These are phyloP conservation scores for Tylopilus vinaceipallidus DNA, from an alignment of 768 basidiomycete genomes.

Conservation along the genomic window DNA sequence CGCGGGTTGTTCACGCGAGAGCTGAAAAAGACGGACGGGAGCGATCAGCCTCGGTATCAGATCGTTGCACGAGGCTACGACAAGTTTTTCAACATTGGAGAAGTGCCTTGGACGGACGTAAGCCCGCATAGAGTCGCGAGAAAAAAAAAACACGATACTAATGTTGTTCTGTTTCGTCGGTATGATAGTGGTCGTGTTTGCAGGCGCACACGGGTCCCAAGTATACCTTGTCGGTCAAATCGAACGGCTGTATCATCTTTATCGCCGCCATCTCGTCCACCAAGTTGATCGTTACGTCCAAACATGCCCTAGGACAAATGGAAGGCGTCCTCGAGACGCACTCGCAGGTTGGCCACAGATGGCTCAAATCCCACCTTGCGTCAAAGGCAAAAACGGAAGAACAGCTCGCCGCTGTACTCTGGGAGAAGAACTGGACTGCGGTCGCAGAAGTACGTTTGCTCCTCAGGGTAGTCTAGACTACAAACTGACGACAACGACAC, in stretches of 20 bases:
- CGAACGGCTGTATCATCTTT: constrained; percentile 97
- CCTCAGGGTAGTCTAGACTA: not conserved
- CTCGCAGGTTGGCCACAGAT: constrained; percentile 78
- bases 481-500: not conserved
- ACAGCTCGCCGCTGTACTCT: constrained; percentile 71
- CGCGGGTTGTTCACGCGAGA: constrained; percentile 82
- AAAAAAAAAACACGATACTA: no score
- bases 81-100: constrained; percentile 98
- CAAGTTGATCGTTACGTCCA: constrained; percentile 84
- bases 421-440: constrained; percentile 84
- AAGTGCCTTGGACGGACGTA: constrained; percentile 94
- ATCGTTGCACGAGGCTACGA: constrained; percentile 94
- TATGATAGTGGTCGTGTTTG: constrained; percentile 68
- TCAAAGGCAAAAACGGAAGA: constrained; percentile 62
- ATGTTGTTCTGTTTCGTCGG: no score
- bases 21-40: constrained; percentile 30
- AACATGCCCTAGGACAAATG: constrained; percentile 79
- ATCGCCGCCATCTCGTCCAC: constrained; percentile 77
- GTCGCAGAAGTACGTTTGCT: constrained; percentile 73
- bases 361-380: constrained; percentile 66
- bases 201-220: constrained; percentile 68
- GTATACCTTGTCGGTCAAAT: constrained; percentile 87
- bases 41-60: constrained; percentile 40
- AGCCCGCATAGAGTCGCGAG: no score
- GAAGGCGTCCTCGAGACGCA: constrained; percentile 52